Evolutionary conservation across 2,329 filamentous ascomycete genomes (phyloP), one percentile per base, ranked within the genome.

Genomic region (Pseudogymnoascus sp.): DNA sequence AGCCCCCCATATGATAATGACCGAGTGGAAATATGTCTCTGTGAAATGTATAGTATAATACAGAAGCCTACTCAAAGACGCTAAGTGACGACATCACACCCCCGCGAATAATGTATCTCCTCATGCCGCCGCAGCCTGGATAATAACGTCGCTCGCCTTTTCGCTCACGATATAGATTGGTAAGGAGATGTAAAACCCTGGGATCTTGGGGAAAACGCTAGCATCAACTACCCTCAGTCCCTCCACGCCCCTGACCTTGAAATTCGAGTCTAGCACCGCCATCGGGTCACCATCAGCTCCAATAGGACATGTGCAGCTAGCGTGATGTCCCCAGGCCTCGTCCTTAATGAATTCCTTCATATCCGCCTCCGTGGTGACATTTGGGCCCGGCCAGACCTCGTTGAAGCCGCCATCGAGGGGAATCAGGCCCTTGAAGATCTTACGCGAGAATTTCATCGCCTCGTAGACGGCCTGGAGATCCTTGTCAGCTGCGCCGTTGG

Each of bases 211-310:
- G 64, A 83, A 88, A 0, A 82, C 77, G 23, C 78, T 82, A 0
- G 84, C 85, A 74, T 88, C 85, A 0, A 88, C 85, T 2, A 88
- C 84, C 28, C 85, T 75, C 60, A 88, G 70, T 0, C 81, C 80
- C 0, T 77, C 72, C 0, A 84, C 79, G 0, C 83, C 83, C 7
- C 80, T 75, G 0, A 88, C 85, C 11, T 78, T 76, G 70, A 88
- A 86, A 60, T 81, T 74, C 0, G 76, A 77, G 69, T 87, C 82
- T 60, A 87, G 70, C 2, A 85, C 83, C 7, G 82, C 82, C 68
- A 78, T 79, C 1, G 76, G 72, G 68, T 88, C 82, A 9, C 75
- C 75, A 28, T 80, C 78, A 0, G 75, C 74, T 1, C 85, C 84
- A 66, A 87, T 86, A 0, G 81, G 76, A 53, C 77, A 80, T 0